Percentiles rank a stretch among this genome's conserved stretches.
Conservation (phyloP, 305 asterid species). For the Fraxinus albicans region DNA sequence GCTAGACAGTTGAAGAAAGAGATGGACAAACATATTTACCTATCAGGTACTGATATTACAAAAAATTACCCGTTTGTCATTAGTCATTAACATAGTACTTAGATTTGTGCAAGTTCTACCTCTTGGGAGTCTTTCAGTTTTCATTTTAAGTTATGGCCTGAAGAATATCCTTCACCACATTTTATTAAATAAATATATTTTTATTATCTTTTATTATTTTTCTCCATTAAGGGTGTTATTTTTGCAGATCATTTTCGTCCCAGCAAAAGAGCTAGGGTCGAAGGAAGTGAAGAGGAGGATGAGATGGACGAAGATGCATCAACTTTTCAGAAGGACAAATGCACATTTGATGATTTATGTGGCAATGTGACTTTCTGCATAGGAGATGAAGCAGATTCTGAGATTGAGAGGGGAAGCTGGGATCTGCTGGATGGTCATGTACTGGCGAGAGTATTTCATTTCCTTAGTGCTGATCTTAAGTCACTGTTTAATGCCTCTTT, state of each 20-base stretch:
- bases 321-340: slow-evolving; percentile 40
- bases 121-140: background rate
- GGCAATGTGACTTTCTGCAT: slow-evolving; percentile 47
- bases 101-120: background rate
- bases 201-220: slow-evolving; percentile 20
- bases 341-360: slow-evolving; percentile 69
- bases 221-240: slow-evolving; percentile 17
- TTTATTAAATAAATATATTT: background rate
- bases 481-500: slow-evolving; percentile 68
- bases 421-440: slow-evolving; percentile 67
- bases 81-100: background rate
- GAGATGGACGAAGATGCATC: slow-evolving; percentile 54
- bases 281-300: slow-evolving; percentile 62
- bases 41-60: slow-evolving; percentile 49
- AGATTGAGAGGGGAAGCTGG: slow-evolving; percentile 64
- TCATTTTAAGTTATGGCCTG: background rate
- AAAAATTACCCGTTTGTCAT: background rate
- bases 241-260: slow-evolving; percentile 65
- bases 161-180: background rate
- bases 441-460: slow-evolving; percentile 90
- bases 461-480: slow-evolving; percentile 82
- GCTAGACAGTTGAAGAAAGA: slow-evolving; percentile 91
- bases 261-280: slow-evolving; percentile 64
- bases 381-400: slow-evolving; percentile 43
- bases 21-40: slow-evolving; percentile 50